These are phyloP conservation scores for Dictyostelium intermedium DNA, from an alignment of 78 protist genomes.

Conservation along the genomic window DNA sequence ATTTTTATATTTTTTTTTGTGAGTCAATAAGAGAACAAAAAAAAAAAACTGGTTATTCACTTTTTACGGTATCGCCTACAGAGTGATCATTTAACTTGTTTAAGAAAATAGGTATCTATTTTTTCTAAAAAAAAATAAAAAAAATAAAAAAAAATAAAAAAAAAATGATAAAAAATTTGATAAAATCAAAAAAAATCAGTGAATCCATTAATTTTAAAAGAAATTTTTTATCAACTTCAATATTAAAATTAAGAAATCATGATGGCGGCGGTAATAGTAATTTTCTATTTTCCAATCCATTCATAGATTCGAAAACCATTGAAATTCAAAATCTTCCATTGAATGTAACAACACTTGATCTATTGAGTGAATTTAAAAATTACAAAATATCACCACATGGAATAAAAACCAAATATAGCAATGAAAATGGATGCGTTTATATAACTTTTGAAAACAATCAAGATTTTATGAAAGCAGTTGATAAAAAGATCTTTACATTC, in stretches of 20 bases:
- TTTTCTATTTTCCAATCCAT: background rate
- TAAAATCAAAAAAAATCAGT: background rate
- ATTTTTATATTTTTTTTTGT: too few species aligned
- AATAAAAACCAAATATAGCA: conserved; percentile 28
- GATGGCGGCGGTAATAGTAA: background rate
- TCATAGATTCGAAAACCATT: conserved; percentile 7
- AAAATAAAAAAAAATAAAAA: background rate
- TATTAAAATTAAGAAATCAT: background rate
- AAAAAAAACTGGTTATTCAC: too few species aligned
- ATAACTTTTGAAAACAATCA: conserved; percentile 17
- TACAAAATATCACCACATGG: conserved; percentile 17
- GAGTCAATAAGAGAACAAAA: too few species aligned
- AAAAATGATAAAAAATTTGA: background rate
- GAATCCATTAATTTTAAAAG: background rate
- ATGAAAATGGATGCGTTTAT: conserved; percentile 22
- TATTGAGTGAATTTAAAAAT: background rate
- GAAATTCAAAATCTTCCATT: conserved; percentile 39
- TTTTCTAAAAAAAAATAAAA: too few species aligned
- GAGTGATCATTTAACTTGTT: too few species aligned
- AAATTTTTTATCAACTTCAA: background rate
- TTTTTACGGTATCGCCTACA: too few species aligned
- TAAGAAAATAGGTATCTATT: too few species aligned
- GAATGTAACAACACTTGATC: background rate
- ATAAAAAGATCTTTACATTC: background rate
- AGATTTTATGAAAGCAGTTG: conserved; percentile 12